Conservation (phyloP, 1,284 basidiomycete genomes). For the Heterobasidion occidentale region DNA sequence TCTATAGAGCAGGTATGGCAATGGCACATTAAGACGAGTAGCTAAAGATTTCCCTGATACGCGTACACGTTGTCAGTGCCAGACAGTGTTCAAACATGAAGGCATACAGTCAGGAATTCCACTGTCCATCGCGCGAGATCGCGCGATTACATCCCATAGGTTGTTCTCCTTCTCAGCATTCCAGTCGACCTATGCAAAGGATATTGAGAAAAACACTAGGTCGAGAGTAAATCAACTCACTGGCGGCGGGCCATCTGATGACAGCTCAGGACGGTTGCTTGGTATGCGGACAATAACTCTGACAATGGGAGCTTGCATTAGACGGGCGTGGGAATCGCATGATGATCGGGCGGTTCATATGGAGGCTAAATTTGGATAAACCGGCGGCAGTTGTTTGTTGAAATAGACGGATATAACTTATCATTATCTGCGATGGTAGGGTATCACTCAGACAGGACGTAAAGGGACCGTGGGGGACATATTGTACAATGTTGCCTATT, state of each 20-base stretch:
- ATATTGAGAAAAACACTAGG: neutral
- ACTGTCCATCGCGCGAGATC: conserved; percentile 59
- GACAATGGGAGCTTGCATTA: conserved; percentile 25
- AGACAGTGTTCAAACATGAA: neutral
- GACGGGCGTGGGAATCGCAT: too few species aligned
- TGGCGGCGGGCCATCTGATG: conserved; percentile 52
- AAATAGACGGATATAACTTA: too few species aligned
- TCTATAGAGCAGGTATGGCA: conserved; percentile 75
- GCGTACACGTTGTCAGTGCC: neutral
- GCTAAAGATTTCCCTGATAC: conserved; percentile 70
- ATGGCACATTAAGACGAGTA: conserved; percentile 65
- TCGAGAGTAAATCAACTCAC: conserved; percentile 33
- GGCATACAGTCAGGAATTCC: conserved; percentile 67
- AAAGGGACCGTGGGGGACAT: too few species aligned
- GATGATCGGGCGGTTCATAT: too few species aligned
- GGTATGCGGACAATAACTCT: conserved; percentile 72
- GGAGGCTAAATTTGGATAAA: too few species aligned
- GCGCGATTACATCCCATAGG: conserved; percentile 76
- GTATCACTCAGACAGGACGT: too few species aligned
- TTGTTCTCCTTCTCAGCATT: conserved; percentile 72
- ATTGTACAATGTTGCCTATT: too few species aligned
- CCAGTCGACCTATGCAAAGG: conserved; percentile 62
- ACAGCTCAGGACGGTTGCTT: conserved; percentile 63
- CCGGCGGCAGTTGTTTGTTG: too few species aligned
- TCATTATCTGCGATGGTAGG: too few species aligned